Evolutionary conservation across 1,139 yeast genomes (phyloP), one percentile per base, ranked within the genome.

Genomic region (Geotrichum carabidarum): DNA sequence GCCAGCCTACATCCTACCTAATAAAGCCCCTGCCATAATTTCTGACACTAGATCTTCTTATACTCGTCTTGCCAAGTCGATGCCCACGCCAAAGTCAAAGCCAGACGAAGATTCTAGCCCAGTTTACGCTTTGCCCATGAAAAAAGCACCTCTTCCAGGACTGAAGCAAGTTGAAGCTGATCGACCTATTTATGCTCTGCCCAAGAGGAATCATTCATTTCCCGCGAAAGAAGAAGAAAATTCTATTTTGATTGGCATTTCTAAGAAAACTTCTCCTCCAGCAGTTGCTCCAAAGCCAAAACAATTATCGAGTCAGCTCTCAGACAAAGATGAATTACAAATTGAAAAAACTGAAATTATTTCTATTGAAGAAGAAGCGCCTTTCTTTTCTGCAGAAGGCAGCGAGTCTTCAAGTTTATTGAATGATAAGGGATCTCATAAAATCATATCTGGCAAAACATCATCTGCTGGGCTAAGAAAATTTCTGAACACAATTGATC

Each of bases 241-340:
- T 6, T 14, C 30, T 4, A 34, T 32, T 17, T 15, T 12, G 30
- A 38, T 22, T 22, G 27, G 27, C 27, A 5, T 22, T 5, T 22
- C 27, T 22, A 22, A 54, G n/a, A 47, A 49, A 34, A 38, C 50
- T 12, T 52, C 57, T 2, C 55, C 58, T 36, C 61, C 60, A n/a
- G 38, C 51, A 4, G 46, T 56, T 4, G 48, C 57, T 18, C 58
- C 60, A 9, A 60, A 60, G 44, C 62, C 62, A 0, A 35, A 54
- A 14, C 46, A 38, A 15, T 45, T 58, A 7, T 48, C 61, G 3
- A 44, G 52, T 18, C 32, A 50, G 50, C 17, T 17, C n/a, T 37
- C 40, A 37, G n/a, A 14, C 6, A 17, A 37, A 37, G 15, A 7
- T 8, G 40, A 37, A 37, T 12, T 2, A 8, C 40, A 17, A 14